Conservation (phyloP, 2,329 filamentous ascomycete genomes). For the Dactylellina leptospora region DNA sequence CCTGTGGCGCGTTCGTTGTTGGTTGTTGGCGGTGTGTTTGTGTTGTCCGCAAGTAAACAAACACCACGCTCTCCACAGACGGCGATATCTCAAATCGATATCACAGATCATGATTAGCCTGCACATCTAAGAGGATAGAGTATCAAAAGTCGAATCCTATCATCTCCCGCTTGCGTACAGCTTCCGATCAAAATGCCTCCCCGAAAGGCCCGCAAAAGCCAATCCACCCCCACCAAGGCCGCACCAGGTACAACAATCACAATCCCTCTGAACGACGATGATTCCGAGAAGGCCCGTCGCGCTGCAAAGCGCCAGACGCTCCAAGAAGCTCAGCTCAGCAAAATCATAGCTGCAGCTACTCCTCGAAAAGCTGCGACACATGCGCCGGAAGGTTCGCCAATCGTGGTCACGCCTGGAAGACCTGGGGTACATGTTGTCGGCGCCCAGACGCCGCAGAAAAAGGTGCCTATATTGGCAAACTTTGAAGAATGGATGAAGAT, state of each 20-base stretch:
- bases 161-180: too few species aligned
- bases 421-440: slow-evolving; percentile 72
- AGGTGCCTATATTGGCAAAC: slow-evolving; percentile 92
- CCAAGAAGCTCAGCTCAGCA: slow-evolving; percentile 89
- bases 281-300: slow-evolving; percentile 86
- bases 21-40: too few species aligned
- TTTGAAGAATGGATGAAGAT: slow-evolving; percentile 99
- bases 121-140: too few species aligned
- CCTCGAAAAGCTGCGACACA: slow-evolving; percentile 65
- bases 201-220: slow-evolving; percentile 38
- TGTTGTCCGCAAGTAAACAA: too few species aligned
- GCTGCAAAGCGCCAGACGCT: slow-evolving; percentile 86
- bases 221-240: slow-evolving; percentile 39
- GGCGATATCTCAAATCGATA: too few species aligned
- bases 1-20: too few species aligned
- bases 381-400: slow-evolving; percentile 66
- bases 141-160: too few species aligned
- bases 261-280: slow-evolving; percentile 96
- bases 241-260: slow-evolving; percentile 62
- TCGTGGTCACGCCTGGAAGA: slow-evolving; percentile 59
- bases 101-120: too few species aligned
- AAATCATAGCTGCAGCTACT: slow-evolving; percentile 82
- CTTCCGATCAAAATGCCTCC: too few species aligned
- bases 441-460: slow-evolving; percentile 93
- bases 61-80: too few species aligned